Base-by-base conservation (phyloP, 2,329 filamentous ascomycete genomes). In the Metarhizium robertsii region DNA sequence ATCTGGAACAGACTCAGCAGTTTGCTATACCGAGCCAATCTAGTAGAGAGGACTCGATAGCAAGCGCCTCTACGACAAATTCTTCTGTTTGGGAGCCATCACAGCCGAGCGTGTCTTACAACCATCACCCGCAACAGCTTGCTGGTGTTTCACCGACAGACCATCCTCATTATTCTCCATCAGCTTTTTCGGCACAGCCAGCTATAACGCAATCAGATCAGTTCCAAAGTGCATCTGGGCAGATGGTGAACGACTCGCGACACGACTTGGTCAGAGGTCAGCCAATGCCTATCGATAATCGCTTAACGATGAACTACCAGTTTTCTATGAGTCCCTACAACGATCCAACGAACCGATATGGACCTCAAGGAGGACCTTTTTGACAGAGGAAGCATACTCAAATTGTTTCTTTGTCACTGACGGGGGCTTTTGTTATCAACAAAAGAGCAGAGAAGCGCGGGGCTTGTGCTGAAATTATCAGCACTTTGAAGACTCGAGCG, bases 51-150 rank as follows among this genome's bases (percentile, higher is more conserved):
- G 58, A 64, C 42, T 69, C 69, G 8, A 67, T 66, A 13, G 58
- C 65, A 25, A 69, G 66, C 55, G 64, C 61, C n/a, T 66, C 70
- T 34, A 67, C 69, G 16, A 64, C 61, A 13, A 62, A 60, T 49
- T 68, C 67, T 16, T 66, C 69, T 2, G 50, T 68, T 0, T 72
- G 70, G 70, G 68, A 70, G 45, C 49, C 65, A 3, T 58, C 66
- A 13, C 66, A 65, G 50, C 53, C 63, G 20, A 52, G 63, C 7
- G 64, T 65, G 53, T 52, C 63, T 16, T 69, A 66, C 51, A 56
- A 59, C n/a, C 65, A 66, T 14, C 64, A 65, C 10, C 34, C 34
- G 18, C 54, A 54, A 29, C 56, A 59, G 32, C 16, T 59, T 13
- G 51, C 32, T 18, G 25, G 38, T 18, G 25, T 57, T n/a, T 30